Percentiles rank a stretch among this genome's conserved stretches.
These are phyloP conservation scores for Collybiopsis luxurians DNA, from an alignment of 768 basidiomycete genomes.

Conservation along the genomic window DNA sequence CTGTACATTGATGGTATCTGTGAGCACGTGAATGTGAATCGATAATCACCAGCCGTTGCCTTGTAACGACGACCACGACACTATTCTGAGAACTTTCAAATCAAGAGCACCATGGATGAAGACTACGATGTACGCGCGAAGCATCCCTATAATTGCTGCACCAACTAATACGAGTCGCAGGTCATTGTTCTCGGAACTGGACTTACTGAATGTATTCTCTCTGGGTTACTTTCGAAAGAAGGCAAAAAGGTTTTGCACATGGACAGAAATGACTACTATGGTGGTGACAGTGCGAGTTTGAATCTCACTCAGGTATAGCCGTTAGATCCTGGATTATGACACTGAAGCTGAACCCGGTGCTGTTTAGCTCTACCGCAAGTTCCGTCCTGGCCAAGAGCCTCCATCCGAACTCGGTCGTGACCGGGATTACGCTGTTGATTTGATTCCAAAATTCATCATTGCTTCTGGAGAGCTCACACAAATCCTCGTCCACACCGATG, in stretches of 20 bases:
- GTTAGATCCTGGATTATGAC: conserved; percentile 6
- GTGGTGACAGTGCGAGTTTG: conserved; percentile 94
- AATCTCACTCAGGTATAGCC: conserved; percentile 89
- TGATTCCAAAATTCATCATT: conserved; percentile 99
- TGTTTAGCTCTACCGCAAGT: conserved; percentile 90
- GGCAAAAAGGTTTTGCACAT: conserved; percentile 99
- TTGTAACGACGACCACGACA: conserved; percentile 1
- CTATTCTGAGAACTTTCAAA: background rate
- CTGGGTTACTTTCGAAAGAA: conserved; percentile 96
- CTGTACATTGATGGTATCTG: too few relatives aligned
- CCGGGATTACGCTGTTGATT: conserved; percentile 96
- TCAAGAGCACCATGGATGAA: conserved; percentile 82
- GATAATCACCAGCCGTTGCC: conserved; percentile 13
- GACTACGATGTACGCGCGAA: conserved; percentile 78
- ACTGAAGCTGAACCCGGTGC: background rate
- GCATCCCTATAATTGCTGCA: too few relatives aligned
- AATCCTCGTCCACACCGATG: conserved; percentile 98
- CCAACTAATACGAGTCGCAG: conserved; percentile 33
- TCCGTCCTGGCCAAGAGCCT: conserved; percentile 72
- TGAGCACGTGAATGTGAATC: too few relatives aligned
- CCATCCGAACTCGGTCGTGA: conserved; percentile 91
- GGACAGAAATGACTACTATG: conserved; percentile 98
- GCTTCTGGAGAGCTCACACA: conserved; percentile 96
- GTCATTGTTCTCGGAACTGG: conserved; percentile 95
- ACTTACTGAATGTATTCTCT: conserved; percentile 97